Evolutionary conservation across 352 stramenopile species (phyloP).

Genomic region (Phytophthora boehmeriae): DNA sequence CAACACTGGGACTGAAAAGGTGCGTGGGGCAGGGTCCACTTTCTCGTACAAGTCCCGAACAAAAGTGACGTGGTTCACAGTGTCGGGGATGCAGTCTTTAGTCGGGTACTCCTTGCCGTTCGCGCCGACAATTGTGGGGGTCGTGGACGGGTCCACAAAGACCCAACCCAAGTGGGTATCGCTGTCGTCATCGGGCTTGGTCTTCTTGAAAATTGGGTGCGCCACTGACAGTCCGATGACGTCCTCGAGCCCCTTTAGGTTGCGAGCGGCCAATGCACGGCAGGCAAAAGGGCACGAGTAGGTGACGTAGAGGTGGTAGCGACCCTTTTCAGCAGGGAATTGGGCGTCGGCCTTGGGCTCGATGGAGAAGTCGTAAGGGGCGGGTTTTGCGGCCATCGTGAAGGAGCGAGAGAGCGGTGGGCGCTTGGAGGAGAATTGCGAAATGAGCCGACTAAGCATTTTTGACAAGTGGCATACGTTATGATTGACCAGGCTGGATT

Average conservation of each 20-base stretch:
- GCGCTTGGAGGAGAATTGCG: not conserved
- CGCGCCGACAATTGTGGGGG: slow-evolving; percentile 3
- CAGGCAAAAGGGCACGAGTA: slow-evolving; percentile 88
- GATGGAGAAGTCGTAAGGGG: slow-evolving; percentile 29
- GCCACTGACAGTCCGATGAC: slow-evolving; percentile 90
- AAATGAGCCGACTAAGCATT: not conserved
- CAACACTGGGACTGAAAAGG: slow-evolving; percentile 66
- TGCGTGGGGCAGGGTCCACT: slow-evolving; percentile 17
- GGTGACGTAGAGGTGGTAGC: slow-evolving; percentile 93
- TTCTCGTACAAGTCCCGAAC: slow-evolving; percentile 49
- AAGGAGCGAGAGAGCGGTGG: not conserved
- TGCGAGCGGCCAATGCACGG: slow-evolving; percentile 69
- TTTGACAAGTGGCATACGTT: not conserved
- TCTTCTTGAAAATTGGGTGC: slow-evolving; percentile 52
- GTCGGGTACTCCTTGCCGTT: slow-evolving; percentile 28
- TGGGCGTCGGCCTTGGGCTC: slow-evolving; percentile 38
- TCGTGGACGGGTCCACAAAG: slow-evolving; percentile 22
- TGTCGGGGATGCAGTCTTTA: slow-evolving; percentile 25
- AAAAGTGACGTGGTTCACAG: slow-evolving; percentile 30
- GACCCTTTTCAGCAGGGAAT: slow-evolving; percentile 52
- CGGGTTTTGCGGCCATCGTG: slow-evolving; percentile 14
- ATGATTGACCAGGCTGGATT: no score
- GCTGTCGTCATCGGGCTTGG: slow-evolving; percentile 36
- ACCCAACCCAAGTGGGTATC: slow-evolving; percentile 43
- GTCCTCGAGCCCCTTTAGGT: slow-evolving; percentile 93